Evolutionary conservation across 106 monocot species (phyloP).

Genomic region (Allium sativum): DNA sequence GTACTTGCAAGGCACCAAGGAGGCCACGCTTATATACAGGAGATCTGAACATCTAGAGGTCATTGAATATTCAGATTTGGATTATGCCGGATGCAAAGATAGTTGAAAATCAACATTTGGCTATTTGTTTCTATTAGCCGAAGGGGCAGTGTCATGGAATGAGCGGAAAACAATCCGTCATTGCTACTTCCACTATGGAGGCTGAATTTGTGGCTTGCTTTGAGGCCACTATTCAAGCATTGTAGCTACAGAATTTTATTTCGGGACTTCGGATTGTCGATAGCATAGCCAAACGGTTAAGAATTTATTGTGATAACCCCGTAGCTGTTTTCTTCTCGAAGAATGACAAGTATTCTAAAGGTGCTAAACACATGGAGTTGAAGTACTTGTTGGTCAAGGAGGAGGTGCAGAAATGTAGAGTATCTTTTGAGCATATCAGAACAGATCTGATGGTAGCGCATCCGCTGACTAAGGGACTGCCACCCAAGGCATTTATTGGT

Average conservation of each 20-base stretch:
- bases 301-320: no score
- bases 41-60: no score
- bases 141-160: no score
- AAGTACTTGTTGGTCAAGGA: conserved; percentile 12
- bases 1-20: conserved; percentile 5
- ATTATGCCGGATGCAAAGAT: conserved; percentile 4
- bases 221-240: background rate
- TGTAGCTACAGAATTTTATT: background rate
- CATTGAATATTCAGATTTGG: no score
- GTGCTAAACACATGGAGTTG: conserved; percentile 10
- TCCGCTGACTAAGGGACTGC: background rate
- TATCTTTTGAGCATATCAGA: conserved; percentile 1
- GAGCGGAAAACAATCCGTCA: background rate
- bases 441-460: background rate
- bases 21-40: no score
- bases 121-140: no score
- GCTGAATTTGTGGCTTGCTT: no score
- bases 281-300: no score
- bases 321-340: no score
- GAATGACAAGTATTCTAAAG: background rate
- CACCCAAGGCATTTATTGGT: background rate
- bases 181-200: no score
- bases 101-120: background rate
- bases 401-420: conserved; percentile 6
- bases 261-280: no score